Evolutionary conservation across 805 yeast genomes (phyloP).

Genomic region (Wickerhamomyces rabaulensis): DNA sequence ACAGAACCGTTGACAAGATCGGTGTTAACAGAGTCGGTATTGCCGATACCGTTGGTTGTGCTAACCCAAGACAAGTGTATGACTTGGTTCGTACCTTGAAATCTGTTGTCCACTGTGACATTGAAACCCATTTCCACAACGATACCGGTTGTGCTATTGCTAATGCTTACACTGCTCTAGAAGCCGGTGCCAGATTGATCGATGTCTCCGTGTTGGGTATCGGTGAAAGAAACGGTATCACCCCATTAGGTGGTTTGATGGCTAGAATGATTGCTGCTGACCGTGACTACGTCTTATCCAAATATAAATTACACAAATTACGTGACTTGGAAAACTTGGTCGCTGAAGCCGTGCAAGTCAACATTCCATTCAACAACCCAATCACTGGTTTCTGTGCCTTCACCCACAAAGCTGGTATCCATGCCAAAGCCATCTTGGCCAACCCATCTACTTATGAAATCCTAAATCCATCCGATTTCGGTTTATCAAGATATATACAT

Average conservation of each 20-base stretch:
- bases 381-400: conserved; percentile 99
- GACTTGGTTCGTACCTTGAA: conserved; percentile 91
- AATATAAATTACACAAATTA: conserved; percentile 91
- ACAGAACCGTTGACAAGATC: conserved; percentile 92
- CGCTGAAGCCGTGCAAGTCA: conserved; percentile 96
- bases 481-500: conserved; percentile 93
- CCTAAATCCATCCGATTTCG: conserved; percentile 90
- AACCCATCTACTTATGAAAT: conserved; percentile 99
- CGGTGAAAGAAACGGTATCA: conserved; percentile 98
- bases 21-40: conserved; percentile 99
- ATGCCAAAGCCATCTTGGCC: conserved; percentile 97
- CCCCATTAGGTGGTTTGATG: conserved; percentile 97
- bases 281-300: conserved; percentile 89
- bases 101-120: conserved; percentile 92
- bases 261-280: conserved; percentile 99
- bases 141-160: conserved; percentile 99
- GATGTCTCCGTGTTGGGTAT: conserved; percentile 96
- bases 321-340: conserved; percentile 94
- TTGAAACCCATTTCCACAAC: conserved; percentile 98
- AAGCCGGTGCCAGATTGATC: conserved; percentile 93
- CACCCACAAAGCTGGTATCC: conserved; percentile 99
- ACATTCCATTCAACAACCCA: conserved; percentile 97
- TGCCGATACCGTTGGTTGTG: conserved; percentile 99
- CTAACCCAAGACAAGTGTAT: conserved; percentile 98
- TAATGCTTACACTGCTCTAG: conserved; percentile 95